Evolutionary conservation across 345 rosid species (phyloP), one percentile per base, ranked within the genome.

Genomic region (Populus tremula): DNA sequence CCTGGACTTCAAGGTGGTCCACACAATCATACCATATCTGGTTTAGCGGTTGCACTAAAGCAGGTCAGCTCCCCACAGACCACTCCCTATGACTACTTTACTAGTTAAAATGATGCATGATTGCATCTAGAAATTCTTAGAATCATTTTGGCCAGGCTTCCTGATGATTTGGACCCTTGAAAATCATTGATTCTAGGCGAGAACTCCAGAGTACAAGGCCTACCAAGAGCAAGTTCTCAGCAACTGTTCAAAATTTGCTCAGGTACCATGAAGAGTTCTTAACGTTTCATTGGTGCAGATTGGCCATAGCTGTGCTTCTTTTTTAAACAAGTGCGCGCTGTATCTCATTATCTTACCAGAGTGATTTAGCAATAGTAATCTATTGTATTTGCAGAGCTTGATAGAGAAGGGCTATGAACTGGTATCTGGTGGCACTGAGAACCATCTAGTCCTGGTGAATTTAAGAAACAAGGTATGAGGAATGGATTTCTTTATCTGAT

Each of bases 1-100:
- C 98, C 98, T 63, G 98, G 98, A 77, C 88, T 94, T 77, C 98
- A 94, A 85, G 98, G 98, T 69, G 98, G 98, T 76, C 98, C 98
- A 13, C 98, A 94, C 83, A 94, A 94, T 78, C 98, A 94, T 85
- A 94, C 98, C 27, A 94, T 94, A 70, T 16, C 95, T 39, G 98
- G 92, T 79, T 86, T 94, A 75, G 98, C 98, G 33, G 99, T 95
- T 80, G 94, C 98, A 70, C 84, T 95, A 67, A 93, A 90, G 82
- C 99, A 95, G 97, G 98, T 93, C 69, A 62, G 75, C 14, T n/a
- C 11, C 31, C 61, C 14, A n/a, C 1, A 35, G n/a, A 70, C 43
- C 69, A n/a, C 5, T 5, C 31, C 9, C 25, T 11, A 29, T 31
- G 41, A 13, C 71, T 56, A 17, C 14, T 39, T 68, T 39, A 35